phyloP scores from a whole-genome alignment of 768 basidiomycete species.

The Rossbeevera mucosa region DNA sequence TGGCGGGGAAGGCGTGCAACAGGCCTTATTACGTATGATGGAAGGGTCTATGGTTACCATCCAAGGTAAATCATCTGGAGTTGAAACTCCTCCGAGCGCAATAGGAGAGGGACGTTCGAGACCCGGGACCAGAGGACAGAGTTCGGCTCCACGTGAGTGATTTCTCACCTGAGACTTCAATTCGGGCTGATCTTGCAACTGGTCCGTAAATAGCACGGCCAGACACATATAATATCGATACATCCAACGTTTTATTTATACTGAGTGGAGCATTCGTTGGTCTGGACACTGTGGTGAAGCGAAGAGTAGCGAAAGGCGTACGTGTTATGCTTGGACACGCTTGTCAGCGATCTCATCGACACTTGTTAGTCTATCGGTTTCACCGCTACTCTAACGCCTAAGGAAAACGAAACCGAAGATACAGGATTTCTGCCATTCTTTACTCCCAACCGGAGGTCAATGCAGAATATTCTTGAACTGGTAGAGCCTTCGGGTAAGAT shows the following conservation, averaged over 20 bases:
- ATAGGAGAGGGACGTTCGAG: conserved; percentile 45
- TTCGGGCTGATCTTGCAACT: background rate
- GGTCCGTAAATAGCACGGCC: conserved; percentile 43
- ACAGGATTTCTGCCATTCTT: conserved; percentile 62
- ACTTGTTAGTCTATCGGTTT: conserved; percentile 84
- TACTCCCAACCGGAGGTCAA: conserved; percentile 61
- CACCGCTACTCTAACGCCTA: conserved; percentile 46
- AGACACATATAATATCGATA: conserved; percentile 76
- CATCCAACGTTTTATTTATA: conserved; percentile 91
- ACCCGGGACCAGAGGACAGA: conserved; percentile 47
- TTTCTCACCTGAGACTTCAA: background rate
- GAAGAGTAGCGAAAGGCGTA: conserved; percentile 81
- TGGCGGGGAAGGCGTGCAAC: conserved; percentile 94
- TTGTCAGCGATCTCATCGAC: background rate
- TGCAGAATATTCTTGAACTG: conserved; percentile 55
- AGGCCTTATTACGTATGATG: conserved; percentile 88
- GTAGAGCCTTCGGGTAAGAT: conserved; percentile 65
- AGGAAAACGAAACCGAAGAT: conserved; percentile 35
- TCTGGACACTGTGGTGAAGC: conserved; percentile 74
- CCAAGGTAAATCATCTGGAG: conserved; percentile 59
- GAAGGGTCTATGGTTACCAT: conserved; percentile 86
- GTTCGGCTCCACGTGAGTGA: conserved; percentile 24
- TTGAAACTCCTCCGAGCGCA: conserved; percentile 42
- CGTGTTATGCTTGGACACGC: conserved; percentile 26
- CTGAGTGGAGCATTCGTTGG: conserved; percentile 95